Evolutionary conservation across 2,329 filamentous ascomycete species (phyloP).

Genomic region (Chaetomiaceae sp.): DNA sequence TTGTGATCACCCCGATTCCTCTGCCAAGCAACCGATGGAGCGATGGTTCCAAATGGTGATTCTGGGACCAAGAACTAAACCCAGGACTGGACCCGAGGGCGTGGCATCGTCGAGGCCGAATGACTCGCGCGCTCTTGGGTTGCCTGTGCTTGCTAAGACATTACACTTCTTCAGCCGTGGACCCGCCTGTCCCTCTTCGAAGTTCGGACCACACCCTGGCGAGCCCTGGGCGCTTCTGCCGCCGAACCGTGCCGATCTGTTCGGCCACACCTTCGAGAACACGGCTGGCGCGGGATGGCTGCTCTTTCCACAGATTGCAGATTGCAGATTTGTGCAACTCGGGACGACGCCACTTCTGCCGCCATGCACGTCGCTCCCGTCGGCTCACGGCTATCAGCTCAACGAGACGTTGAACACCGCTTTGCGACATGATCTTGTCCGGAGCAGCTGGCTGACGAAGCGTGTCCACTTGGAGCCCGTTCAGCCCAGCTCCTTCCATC

Average conservation of each 20-base stretch:
- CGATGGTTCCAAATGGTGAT: not conserved
- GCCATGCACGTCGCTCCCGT: too few species aligned
- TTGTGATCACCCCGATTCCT: not conserved
- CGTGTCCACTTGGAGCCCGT: too few species aligned
- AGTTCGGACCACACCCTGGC: not conserved
- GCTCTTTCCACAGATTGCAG: too few species aligned
- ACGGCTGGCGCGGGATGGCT: too few species aligned
- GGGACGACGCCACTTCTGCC: too few species aligned
- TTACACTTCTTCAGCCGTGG: slow-evolving; percentile 6
- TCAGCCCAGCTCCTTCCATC: too few species aligned
- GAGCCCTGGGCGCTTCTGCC: not conserved
- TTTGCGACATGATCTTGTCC: too few species aligned
- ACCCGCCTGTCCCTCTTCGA: slow-evolving; percentile 7
- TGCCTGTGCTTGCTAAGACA: slow-evolving; percentile 13
- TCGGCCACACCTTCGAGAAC: slow-evolving; percentile 12
- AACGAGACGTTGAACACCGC: too few species aligned
- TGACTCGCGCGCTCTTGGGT: too few species aligned
- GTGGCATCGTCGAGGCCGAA: not conserved
- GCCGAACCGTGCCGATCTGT: slow-evolving; percentile 3
- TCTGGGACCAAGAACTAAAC: not conserved
- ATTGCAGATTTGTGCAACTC: too few species aligned
- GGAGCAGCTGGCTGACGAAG: too few species aligned
- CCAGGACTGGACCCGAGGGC: slow-evolving; percentile 2
- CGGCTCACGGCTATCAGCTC: too few species aligned
- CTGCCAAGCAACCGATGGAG: not conserved